These are phyloP conservation scores for Fusarium buharicum DNA, from an alignment of 2,329 filamentous ascomycete genomes.

Conservation along the genomic window DNA sequence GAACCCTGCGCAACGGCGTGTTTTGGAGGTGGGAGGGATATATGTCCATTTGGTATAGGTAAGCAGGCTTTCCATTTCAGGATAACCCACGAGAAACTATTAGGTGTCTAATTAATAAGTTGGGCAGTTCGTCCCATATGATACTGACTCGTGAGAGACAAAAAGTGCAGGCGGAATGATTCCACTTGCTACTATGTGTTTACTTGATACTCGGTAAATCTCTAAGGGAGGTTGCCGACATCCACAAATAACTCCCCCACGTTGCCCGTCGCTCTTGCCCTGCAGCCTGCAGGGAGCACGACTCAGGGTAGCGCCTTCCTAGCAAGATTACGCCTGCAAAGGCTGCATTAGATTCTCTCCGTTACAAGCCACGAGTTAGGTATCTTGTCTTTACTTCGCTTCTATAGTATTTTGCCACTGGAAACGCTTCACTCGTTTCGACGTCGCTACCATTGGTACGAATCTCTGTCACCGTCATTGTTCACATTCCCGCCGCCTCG, in stretches of 20 bases:
- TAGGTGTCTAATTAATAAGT: slow-evolving; percentile 2
- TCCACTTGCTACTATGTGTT: not conserved
- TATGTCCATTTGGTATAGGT: not conserved
- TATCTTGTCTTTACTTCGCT: not conserved
- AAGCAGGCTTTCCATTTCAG: slow-evolving; percentile 21
- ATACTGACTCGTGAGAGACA: slow-evolving; percentile 28
- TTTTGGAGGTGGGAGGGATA: not conserved
- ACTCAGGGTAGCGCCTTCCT: slow-evolving; percentile 37
- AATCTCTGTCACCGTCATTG: slow-evolving; percentile 12
- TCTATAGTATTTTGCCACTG: slow-evolving; percentile 8
- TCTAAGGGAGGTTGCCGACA: no score
- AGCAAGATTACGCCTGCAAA: slow-evolving; percentile 32
- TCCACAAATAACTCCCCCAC: not conserved
- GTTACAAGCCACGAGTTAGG: not conserved
- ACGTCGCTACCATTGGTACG: not conserved
- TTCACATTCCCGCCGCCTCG: slow-evolving; percentile 1
- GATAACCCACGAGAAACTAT: slow-evolving; percentile 25
- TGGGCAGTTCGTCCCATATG: slow-evolving; percentile 5
- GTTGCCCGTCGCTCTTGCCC: not conserved
- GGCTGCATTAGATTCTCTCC: slow-evolving; percentile 23
- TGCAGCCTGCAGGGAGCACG: slow-evolving; percentile 36
- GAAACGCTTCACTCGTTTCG: not conserved
- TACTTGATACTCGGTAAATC: not conserved
- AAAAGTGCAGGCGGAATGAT: not conserved
- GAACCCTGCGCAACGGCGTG: not conserved